Base-by-base conservation (phyloP, 257 asterid species). In the Anisodus acutangulus region DNA sequence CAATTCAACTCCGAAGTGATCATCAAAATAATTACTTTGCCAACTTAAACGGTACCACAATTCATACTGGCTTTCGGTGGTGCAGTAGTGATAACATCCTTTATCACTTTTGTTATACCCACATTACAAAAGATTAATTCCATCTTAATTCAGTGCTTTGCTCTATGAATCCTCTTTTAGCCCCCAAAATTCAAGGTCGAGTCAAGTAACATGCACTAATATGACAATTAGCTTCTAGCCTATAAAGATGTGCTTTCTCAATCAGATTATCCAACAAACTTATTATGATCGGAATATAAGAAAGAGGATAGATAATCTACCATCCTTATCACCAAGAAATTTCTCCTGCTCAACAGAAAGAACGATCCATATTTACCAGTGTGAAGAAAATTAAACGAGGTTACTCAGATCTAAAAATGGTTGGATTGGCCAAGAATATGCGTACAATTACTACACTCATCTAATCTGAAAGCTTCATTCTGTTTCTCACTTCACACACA, bases 1-100 rank as follows among this genome's bases (percentile, higher is more conserved):
- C 37, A n/a, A 59, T 37, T 58, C 69, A 19, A 41, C 12, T 70
- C 43, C 57, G 35, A 58, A 57, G 83, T 80, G 55, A 80, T 80
- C 13, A 37, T 70, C 79, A 6, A 15, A 11, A 41, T 68, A 68
- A 6, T 19, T 9, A 66, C 79, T 43, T 70, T 15, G 26, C 64
- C 64, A 59, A 59, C 17, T 59, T 17, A 59, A 17, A 5, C 60
- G 16, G 60, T 55, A 55, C 19, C 60, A 55, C 7, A 15, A 54
- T 54, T 15, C 59, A 54, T 58, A 15, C 63, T 16, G 26, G 26
- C n/a, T 57, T 57, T 13, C 63, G 15, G 63, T 57, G 63, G 22
- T 16, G 63, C 5, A 57, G 5, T 57, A 16, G 15, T 16, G 22
- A 12, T 57, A 57, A 57, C 63, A 4, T 6, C 22, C 63, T 57